These are phyloP conservation scores for Ceratocystis eucalypticola DNA, from an alignment of 2,329 filamentous ascomycete genomes.

Conservation along the genomic window DNA sequence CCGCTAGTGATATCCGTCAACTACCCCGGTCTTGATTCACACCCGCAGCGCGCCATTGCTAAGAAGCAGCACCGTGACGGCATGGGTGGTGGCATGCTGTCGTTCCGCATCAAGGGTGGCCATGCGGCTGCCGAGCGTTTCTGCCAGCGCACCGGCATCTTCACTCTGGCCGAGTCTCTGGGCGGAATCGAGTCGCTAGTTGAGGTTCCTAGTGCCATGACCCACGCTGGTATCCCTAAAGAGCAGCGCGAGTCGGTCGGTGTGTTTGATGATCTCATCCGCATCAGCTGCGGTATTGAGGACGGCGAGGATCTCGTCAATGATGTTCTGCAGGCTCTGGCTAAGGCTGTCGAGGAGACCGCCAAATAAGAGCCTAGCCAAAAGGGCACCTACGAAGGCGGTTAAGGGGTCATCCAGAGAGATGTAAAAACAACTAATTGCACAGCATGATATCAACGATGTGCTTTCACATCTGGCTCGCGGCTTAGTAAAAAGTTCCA, in stretches of 20 bases:
- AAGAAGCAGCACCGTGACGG: slow-evolving; percentile 84
- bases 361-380: slow-evolving; percentile 10
- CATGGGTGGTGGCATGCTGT: slow-evolving; percentile 94
- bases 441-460: too few relatives aligned
- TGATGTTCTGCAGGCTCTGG: slow-evolving; percentile 72
- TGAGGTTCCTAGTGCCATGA: slow-evolving; percentile 92
- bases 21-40: slow-evolving; percentile 82
- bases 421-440: too few relatives aligned
- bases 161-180: slow-evolving; percentile 83
- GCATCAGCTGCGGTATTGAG: slow-evolving; percentile 88
- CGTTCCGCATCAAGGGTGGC: slow-evolving; percentile 84
- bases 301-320: slow-evolving; percentile 70
- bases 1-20: slow-evolving; percentile 80
- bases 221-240: slow-evolving; percentile 84
- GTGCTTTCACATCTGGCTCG: background rate
- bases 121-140: slow-evolving; percentile 77
- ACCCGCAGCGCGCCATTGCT: slow-evolving; percentile 75
- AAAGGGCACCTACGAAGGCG: too few relatives aligned
- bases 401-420: too few relatives aligned
- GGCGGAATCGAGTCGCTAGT: slow-evolving; percentile 86
- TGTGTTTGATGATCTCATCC: slow-evolving; percentile 86
- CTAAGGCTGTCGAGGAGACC: slow-evolving; percentile 46
- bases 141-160: slow-evolving; percentile 79
- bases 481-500: slow-evolving; percentile 17
- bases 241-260: slow-evolving; percentile 85